These are phyloP conservation scores for Fusarium pseudonygamai DNA, from an alignment of 2,329 filamentous ascomycete genomes.

Conservation along the genomic window DNA sequence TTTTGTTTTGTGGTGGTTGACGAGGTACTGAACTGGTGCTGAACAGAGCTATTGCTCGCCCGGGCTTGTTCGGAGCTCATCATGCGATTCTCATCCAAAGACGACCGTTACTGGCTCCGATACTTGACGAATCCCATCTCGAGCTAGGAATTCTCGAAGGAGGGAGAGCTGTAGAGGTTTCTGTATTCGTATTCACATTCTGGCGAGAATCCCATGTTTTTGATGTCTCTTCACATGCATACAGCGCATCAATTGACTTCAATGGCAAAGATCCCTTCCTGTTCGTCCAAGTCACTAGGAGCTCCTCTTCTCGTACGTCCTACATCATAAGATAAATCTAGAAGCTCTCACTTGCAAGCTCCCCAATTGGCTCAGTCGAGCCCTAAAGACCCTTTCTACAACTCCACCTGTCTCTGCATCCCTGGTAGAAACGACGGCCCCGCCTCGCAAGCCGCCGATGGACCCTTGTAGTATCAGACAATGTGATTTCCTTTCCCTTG, in stretches of 20 bases:
- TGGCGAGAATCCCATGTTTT: neutral
- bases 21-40: neutral
- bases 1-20: neutral
- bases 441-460: constrained; percentile 36
- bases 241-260: neutral
- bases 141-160: constrained; percentile 13
- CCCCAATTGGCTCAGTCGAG: constrained; percentile 29
- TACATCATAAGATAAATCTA: constrained; percentile 23
- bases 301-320: constrained; percentile 23
- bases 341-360: neutral
- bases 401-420: constrained; percentile 16
- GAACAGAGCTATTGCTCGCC: neutral
- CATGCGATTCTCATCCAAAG: constrained; percentile 40
- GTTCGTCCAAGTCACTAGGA: neutral
- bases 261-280: neutral
- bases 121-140: constrained; percentile 25
- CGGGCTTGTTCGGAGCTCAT: constrained; percentile 38
- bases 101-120: constrained; percentile 30
- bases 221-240: neutral
- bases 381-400: constrained; percentile 7
- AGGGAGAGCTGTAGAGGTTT: neutral
- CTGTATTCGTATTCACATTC: constrained; percentile 24
- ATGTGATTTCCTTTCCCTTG: constrained; percentile 14
- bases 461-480: constrained; percentile 30
- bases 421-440: constrained; percentile 29